These are phyloP conservation scores for Ambrosia artemisiifolia DNA, from an alignment of 129 eudicot species.

Conservation along the genomic window DNA sequence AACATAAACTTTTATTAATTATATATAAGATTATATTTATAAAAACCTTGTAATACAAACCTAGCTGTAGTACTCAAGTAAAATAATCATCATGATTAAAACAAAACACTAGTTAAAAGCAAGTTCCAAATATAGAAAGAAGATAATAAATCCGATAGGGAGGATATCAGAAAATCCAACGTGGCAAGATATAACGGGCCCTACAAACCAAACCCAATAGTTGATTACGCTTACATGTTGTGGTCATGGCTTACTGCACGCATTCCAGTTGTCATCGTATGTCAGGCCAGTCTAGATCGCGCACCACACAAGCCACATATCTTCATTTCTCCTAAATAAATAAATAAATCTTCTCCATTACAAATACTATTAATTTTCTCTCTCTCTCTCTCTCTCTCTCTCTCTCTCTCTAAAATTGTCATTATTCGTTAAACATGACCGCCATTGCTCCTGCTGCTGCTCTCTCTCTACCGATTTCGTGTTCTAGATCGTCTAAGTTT, in stretches of 20 bases:
- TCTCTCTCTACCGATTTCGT: slow-evolving; percentile 68
- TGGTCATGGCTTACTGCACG: slow-evolving; percentile 42
- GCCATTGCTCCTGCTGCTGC: slow-evolving; percentile 89
- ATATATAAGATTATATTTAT: too few species aligned
- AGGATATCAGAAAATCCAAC: slow-evolving; percentile 31
- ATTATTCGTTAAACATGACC: slow-evolving; percentile 53
- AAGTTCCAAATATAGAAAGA: too few species aligned
- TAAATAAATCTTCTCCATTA: slow-evolving; percentile 27
- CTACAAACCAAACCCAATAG: not conserved
- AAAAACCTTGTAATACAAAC: too few species aligned
- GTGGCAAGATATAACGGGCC: slow-evolving; percentile 41
- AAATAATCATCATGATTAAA: too few species aligned
- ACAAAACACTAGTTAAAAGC: too few species aligned
- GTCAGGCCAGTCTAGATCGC: slow-evolving; percentile 42
- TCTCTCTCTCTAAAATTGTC: slow-evolving; percentile 32
- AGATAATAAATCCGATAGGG: slow-evolving; percentile 7
- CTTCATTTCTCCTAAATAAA: slow-evolving; percentile 31
- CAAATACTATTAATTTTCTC: slow-evolving; percentile 21
- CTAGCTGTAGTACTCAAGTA: too few species aligned
- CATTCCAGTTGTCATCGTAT: slow-evolving; percentile 30
- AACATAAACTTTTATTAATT: too few species aligned
- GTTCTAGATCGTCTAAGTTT: slow-evolving; percentile 51
- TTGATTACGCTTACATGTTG: slow-evolving; percentile 19
- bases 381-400: too few species aligned
- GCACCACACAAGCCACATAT: slow-evolving; percentile 56